Conservation (phyloP, 129 eudicot genomes). For the Centella asiatica region DNA sequence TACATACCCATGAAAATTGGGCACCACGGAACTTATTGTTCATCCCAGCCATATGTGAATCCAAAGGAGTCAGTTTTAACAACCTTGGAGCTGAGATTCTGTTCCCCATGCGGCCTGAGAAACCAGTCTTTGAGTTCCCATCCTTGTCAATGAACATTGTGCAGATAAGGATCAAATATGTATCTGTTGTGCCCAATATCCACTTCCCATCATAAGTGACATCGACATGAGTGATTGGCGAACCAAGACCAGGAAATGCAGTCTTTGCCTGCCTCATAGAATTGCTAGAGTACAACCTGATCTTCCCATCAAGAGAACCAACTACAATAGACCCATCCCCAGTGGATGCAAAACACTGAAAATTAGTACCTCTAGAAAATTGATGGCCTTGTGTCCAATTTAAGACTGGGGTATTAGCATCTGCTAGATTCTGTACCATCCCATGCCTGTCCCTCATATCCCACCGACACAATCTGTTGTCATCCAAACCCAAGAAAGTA, state of each 20-base stretch:
- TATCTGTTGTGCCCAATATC: slow-evolving; percentile 94
- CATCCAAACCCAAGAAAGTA: slow-evolving; percentile 95
- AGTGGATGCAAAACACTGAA: slow-evolving; percentile 93
- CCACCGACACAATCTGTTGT: slow-evolving; percentile 88
- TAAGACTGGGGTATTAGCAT: slow-evolving; percentile 72
- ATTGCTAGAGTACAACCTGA: slow-evolving; percentile 64
- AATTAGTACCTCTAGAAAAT: slow-evolving; percentile 89
- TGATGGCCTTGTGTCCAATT: slow-evolving; percentile 98
- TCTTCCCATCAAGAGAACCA: slow-evolving; percentile 95
- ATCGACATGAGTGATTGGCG: slow-evolving; percentile 93
- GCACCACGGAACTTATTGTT: slow-evolving; percentile 83
- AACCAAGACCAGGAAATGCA: slow-evolving; percentile 95
- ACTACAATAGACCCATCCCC: slow-evolving; percentile 99
- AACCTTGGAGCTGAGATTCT: slow-evolving; percentile 78
- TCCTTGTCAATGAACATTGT: slow-evolving; percentile 82
- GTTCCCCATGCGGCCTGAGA: slow-evolving; percentile 91
- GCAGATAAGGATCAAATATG: slow-evolving; percentile 85
- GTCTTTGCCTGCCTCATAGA: slow-evolving; percentile 97
- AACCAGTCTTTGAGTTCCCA: slow-evolving; percentile 87
- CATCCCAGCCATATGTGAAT: slow-evolving; percentile 86
- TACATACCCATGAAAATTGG: slow-evolving; percentile 92
- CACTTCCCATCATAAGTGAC: slow-evolving; percentile 97
- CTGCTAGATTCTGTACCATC: slow-evolving; percentile 77
- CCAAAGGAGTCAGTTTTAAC: slow-evolving; percentile 78
- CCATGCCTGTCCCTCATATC: slow-evolving; percentile 95